phyloP scores from a whole-genome alignment of 139 green algal species.

The Gonium pectorale region DNA sequence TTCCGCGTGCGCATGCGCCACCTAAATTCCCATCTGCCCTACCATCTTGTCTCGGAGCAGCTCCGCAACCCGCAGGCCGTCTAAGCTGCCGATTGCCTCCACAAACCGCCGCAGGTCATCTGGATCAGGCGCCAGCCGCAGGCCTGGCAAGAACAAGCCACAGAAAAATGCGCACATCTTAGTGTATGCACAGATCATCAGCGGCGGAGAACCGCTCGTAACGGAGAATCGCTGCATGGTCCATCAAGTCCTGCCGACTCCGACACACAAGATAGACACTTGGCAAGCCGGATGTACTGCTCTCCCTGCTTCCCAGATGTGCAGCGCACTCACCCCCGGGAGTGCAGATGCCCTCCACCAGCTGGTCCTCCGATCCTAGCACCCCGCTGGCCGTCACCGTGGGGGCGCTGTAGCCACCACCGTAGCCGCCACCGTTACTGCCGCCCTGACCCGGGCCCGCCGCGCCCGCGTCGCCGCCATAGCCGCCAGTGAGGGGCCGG shows the following conservation, averaged over 20 bases:
- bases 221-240: too few species aligned
- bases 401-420: background rate
- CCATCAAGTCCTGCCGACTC: too few species aligned
- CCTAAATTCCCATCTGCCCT: too few species aligned
- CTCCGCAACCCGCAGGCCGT: slow-evolving; percentile 71
- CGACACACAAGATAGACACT: too few species aligned
- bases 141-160: slow-evolving; percentile 51
- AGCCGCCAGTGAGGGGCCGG: slow-evolving; percentile 20
- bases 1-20: too few species aligned
- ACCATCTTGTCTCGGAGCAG: slow-evolving; percentile 81
- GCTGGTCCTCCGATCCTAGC: slow-evolving; percentile 56
- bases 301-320: too few species aligned
- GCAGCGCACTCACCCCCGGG: slow-evolving; percentile 32
- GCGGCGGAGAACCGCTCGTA: too few species aligned
- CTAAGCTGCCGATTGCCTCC: slow-evolving; percentile 65
- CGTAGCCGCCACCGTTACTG: background rate
- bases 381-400: slow-evolving; percentile 5
- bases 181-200: too few species aligned
- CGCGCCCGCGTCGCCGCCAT: background rate
- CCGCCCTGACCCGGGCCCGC: background rate
- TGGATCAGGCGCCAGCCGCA: slow-evolving; percentile 69
- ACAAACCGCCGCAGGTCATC: slow-evolving; percentile 81
- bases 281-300: too few species aligned
- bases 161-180: too few species aligned
- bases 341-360: slow-evolving; percentile 74